Conservation (phyloP, 1,139 yeast genomes). For the Yueomyces sp. region DNA sequence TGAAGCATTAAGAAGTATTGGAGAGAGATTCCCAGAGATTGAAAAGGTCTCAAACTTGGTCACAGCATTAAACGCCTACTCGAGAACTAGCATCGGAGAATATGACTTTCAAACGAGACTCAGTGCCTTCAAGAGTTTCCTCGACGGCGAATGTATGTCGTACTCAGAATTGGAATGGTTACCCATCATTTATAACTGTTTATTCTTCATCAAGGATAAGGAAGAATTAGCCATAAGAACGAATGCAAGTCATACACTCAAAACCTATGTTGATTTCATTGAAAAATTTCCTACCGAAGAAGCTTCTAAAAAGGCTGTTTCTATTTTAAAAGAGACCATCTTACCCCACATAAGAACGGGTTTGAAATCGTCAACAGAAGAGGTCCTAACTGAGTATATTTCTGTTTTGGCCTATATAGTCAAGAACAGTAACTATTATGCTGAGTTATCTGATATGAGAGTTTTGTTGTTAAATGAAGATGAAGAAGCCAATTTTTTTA, state of each 20-base stretch:
- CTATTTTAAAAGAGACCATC: constrained; percentile 40
- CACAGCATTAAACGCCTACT: constrained; percentile 57
- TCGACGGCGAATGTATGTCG: constrained; percentile 37
- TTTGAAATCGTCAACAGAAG: constrained; percentile 48
- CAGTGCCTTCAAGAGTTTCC: constrained; percentile 51
- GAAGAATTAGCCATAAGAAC: constrained; percentile 73
- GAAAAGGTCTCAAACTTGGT: constrained; percentile 38
- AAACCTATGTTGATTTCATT: constrained; percentile 51
- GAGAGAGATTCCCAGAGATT: constrained; percentile 36
- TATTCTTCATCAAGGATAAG: constrained; percentile 65
- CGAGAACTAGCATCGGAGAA: constrained; percentile 49
- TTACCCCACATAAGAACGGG: constrained; percentile 63
- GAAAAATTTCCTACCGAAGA: constrained; percentile 26
- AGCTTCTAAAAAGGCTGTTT: constrained; percentile 29
- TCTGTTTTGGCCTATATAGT: constrained; percentile 54
- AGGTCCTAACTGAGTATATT: constrained; percentile 60
- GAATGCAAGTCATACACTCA: constrained; percentile 57
- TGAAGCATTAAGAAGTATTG: constrained; percentile 46
- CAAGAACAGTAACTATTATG: constrained; percentile 33
- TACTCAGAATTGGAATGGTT: constrained; percentile 58
- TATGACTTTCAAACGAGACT: constrained; percentile 72
- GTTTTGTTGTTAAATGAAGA: constrained; percentile 52
- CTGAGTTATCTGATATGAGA: constrained; percentile 56
- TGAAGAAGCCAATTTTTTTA: constrained; percentile 78
- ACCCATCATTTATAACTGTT: constrained; percentile 57